phyloP scores from a whole-genome alignment of 2,329 filamentous ascomycete genomes.

The Xylariaceae sp. region DNA sequence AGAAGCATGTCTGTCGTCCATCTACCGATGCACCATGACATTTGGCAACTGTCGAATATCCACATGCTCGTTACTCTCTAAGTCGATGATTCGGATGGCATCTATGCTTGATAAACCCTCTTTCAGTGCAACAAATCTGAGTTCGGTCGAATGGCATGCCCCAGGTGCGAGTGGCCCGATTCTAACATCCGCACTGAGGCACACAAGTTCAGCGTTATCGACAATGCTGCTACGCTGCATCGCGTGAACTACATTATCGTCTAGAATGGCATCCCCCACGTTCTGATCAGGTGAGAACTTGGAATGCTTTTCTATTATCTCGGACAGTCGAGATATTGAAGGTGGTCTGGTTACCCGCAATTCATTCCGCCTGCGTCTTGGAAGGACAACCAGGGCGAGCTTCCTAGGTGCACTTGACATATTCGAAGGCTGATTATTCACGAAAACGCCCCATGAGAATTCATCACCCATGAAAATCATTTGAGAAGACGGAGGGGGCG shows the following conservation, averaged over 20 bases:
- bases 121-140: conserved; percentile 68
- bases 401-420: conserved; percentile 53
- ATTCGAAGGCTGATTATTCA: conserved; percentile 65
- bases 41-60: conserved; percentile 73
- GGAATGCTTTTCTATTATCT: conserved; percentile 8
- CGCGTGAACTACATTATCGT: conserved; percentile 69
- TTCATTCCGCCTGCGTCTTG: conserved; percentile 61
- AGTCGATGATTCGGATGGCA: conserved; percentile 69
- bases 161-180: conserved; percentile 70
- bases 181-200: conserved; percentile 69
- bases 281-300: conserved; percentile 29
- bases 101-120: conserved; percentile 69
- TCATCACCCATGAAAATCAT: conserved; percentile 59
- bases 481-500: conserved; percentile 51
- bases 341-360: conserved; percentile 51
- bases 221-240: conserved; percentile 65
- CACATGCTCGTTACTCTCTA: conserved; percentile 71
- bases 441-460: conserved; percentile 71
- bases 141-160: conserved; percentile 70
- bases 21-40: conserved; percentile 50
- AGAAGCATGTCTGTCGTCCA: too few relatives aligned
- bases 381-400: conserved; percentile 66
- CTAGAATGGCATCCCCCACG: conserved; percentile 65
- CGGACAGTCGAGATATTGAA: conserved; percentile 47
- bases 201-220: conserved; percentile 68